Base-by-base conservation (phyloP, 768 basidiomycete species). In the Boletus rubroflammeus region DNA sequence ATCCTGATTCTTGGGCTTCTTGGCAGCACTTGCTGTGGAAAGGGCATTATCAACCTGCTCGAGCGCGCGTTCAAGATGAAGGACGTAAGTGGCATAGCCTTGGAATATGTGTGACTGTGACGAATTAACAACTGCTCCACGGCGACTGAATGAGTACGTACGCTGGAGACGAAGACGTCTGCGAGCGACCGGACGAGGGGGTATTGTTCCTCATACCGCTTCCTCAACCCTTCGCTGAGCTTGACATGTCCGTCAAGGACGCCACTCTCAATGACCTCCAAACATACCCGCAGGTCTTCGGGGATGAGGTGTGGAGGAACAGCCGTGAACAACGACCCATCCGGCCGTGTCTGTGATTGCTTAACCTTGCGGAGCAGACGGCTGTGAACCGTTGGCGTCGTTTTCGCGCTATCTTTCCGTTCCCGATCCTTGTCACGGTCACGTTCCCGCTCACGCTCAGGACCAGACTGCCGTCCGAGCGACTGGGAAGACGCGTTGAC, bases 91-190 rank as follows among this genome's bases (percentile, higher is more conserved):
- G 0, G 91, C 88, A 74, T 99, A 99, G 55, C 93, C 93, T 57
- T 89, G 83, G 56, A 99, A 85, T 51, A 99, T 92, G 68, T 93
- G 89, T 17, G 93, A 90, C 94, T 96, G 68, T 8, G 51, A 35
- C 60, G 55, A 50, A 66, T 65, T 17, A 67, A 64, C 29, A 48
- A 56, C 29, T 56, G 54, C 53, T 32, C 56, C 43, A 40, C 6
- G 21, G 14, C 45, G 25, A 57, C 48, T 4, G 23, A 48, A 54
- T n/a, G 51, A 65, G 19, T 46, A 78, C 89, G 72, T 68, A 96
- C 94, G 73, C 92, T 93, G 10, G 86, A 82, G 23, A 94, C 90
- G 71, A 98, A 98, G n/a, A 98, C 92, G 63, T 98, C 95, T 51
- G 95, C 94, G 36, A 98, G 79, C 28, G 87, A 90, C 49, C 95